These are phyloP conservation scores for Solidago caesia DNA, from an alignment of 129 eudicot genomes.

Conservation along the genomic window DNA sequence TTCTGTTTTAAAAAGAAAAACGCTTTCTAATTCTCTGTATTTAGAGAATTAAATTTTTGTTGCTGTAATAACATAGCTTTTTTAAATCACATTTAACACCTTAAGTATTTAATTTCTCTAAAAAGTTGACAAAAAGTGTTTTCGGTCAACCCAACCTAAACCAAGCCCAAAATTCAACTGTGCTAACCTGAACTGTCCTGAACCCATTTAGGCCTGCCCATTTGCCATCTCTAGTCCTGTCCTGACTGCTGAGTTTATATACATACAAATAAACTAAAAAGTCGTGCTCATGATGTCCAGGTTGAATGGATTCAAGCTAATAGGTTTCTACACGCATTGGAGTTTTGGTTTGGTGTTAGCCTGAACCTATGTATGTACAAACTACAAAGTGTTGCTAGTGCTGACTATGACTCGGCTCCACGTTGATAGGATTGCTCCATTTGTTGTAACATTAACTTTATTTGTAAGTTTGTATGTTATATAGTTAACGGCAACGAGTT, in stretches of 20 bases:
- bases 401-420: conserved; percentile 1
- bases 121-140: not conserved
- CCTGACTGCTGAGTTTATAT: not conserved
- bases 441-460: conserved; percentile 12
- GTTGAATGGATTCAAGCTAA: conserved; percentile 2
- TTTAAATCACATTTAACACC: no score
- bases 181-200: not conserved
- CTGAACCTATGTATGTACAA: conserved; percentile 14
- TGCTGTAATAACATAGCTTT: no score
- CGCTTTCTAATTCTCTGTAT: no score
- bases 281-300: conserved; percentile 14
- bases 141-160: not conserved
- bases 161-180: not conserved
- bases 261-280: not conserved
- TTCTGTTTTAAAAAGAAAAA: no score
- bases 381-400: not conserved
- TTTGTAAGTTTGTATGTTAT: conserved; percentile 13
- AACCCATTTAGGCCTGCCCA: not conserved
- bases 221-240: not conserved
- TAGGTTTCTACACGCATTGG: not conserved
- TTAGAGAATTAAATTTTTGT: no score
- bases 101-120: no score
- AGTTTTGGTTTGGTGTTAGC: not conserved
- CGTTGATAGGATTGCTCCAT: not conserved
- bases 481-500: not conserved